Evolutionary conservation across 306 rosid species (phyloP), one percentile per base, ranked within the genome.

Genomic region (Alnus glutinosa): DNA sequence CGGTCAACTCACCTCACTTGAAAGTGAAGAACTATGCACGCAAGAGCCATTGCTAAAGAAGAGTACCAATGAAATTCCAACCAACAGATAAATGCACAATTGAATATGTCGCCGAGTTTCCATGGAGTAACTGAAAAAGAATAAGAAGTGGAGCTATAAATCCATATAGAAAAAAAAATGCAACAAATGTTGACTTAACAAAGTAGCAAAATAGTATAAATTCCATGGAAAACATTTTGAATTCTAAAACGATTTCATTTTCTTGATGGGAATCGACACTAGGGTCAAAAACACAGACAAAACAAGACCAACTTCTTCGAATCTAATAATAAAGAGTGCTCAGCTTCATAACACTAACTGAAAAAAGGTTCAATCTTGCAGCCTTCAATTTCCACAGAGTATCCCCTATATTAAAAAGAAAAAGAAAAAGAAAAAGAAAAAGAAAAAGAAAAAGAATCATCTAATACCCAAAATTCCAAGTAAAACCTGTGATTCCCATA

Each of bases 1-100:
- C 0, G 14, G 10, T 52, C 14, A 37, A 80, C 94, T 68, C 75
- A 93, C 94, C 97, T 78, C 81, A 79, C 64, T 80, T 68, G 92
- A 78, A 50, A 55, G 54, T 51, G 91, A 79, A 70, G 81, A 73
- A 59, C 70, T 55, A 81, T 82, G 80, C 16, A 75, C 59, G 88
- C 82, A 89, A 55, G 79, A 73, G 50, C 77, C 88, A 75, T 76
- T 30, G 51, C 48, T 16, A 64, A 72, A 78, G 63, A 77, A 54
- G 50, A 81, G 83, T 49, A 88, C 36, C 71, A 82, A 69, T 7
- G 77, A 77, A 86, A 86, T 78, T 79, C 87, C 84, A 19, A 73
- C 75, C 12, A 87, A 73, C 49, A 87, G 55, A 82, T 18, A 75
- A 12, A 75, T 44, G 75, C 71, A 75, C 76, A 83, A 39, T 15